These are phyloP conservation scores for Kuraishia capsulata DNA, from an alignment of 805 yeast genomes.

Conservation along the genomic window DNA sequence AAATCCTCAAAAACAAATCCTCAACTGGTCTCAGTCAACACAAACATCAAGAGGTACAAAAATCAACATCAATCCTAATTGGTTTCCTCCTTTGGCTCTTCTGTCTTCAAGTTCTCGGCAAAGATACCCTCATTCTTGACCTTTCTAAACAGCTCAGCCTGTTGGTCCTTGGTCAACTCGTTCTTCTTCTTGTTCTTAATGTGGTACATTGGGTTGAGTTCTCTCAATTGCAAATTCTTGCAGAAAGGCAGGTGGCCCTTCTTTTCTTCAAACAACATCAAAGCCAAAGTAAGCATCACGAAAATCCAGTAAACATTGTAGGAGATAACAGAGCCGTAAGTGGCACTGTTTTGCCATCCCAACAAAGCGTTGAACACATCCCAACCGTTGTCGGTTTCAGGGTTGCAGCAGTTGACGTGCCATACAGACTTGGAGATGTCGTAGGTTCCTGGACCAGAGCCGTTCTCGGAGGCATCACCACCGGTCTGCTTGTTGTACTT, in stretches of 20 bases:
- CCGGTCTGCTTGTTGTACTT: conserved; percentile 61
- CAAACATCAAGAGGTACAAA: too few relatives aligned
- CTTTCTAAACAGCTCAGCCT: conserved; percentile 38
- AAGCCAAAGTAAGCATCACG: conserved; percentile 40
- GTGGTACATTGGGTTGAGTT: conserved; percentile 66
- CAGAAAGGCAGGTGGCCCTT: conserved; percentile 70
- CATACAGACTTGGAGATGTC: conserved; percentile 73
- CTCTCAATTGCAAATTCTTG: conserved; percentile 35
- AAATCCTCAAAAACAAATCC: too few relatives aligned
- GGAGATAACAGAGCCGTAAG: conserved; percentile 82
- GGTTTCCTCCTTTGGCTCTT: neutral
- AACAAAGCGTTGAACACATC: conserved; percentile 88
- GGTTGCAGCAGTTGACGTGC: conserved; percentile 98
- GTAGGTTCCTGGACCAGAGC: conserved; percentile 94
- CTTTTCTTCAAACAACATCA: conserved; percentile 80
- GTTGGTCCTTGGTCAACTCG: conserved; percentile 43
- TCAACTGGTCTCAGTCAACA: too few relatives aligned
- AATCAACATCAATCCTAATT: too few relatives aligned
- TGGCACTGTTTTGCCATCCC: conserved; percentile 98
- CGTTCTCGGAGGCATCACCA: conserved; percentile 91
- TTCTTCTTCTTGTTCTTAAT: conserved; percentile 59
- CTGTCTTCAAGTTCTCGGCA: conserved; percentile 1
- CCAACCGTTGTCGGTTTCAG: conserved; percentile 90
- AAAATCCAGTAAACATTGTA: conserved; percentile 86
- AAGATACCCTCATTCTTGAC: conserved; percentile 26